phyloP scores from a whole-genome alignment of 2,329 filamentous ascomycete species.

The Thelonectria rubi region DNA sequence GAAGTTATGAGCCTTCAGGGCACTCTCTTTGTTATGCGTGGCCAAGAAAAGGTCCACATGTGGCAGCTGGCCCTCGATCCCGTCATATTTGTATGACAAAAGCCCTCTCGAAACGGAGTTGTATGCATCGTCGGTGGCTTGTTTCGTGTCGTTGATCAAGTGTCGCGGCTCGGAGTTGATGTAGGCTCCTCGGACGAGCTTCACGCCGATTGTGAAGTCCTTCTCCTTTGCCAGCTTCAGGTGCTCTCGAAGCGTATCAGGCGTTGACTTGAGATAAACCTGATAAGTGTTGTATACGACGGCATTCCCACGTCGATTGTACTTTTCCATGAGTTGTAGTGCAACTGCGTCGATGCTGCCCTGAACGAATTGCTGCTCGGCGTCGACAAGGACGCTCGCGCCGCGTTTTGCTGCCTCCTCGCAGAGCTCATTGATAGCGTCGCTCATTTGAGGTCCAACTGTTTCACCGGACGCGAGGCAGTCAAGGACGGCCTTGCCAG shows the following conservation, averaged over 20 bases:
- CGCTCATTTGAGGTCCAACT: conserved; percentile 52
- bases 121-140: conserved; percentile 62
- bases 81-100: conserved; percentile 46
- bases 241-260: conserved; percentile 53
- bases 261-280: conserved; percentile 61
- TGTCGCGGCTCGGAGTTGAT: conserved; percentile 58
- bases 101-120: conserved; percentile 57
- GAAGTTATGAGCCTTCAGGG: conserved; percentile 2
- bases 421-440: conserved; percentile 52
- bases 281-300: conserved; percentile 63
- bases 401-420: conserved; percentile 48
- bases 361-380: conserved; percentile 58
- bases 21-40: conserved; percentile 58
- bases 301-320: conserved; percentile 49
- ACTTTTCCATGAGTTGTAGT: conserved; percentile 49
- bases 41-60: conserved; percentile 59
- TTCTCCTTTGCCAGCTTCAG: conserved; percentile 55
- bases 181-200: conserved; percentile 66
- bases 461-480: conserved; percentile 47
- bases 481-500: conserved; percentile 50
- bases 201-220: conserved; percentile 62
- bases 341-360: conserved; percentile 47
- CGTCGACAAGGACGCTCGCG: conserved; percentile 56
- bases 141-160: conserved; percentile 61
- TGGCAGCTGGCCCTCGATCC: conserved; percentile 50